Evolutionary conservation across 306 rosid genomes (phyloP).

Genomic region (Cajanus cajan): DNA sequence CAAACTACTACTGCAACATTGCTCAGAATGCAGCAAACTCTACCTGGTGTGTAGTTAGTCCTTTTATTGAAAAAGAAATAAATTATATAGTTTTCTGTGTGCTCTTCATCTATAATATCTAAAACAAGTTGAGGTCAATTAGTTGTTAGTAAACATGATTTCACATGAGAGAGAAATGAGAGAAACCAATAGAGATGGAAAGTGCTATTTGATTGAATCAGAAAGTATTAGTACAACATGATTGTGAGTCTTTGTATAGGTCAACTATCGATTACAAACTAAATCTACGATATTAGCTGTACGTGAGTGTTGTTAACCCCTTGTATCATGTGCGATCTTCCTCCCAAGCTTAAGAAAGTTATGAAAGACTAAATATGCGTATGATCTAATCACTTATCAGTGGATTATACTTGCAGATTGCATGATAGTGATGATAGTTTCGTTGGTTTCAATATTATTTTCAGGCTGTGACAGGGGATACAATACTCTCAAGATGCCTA

Average conservation of each 20-base stretch:
- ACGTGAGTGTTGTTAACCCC: no score
- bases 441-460: conserved; percentile 23
- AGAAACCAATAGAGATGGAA: no score
- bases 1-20: conserved; percentile 60
- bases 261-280: no score
- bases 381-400: neutral
- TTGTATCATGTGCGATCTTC: no score
- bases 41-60: conserved; percentile 66
- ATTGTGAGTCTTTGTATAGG: no score
- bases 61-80: neutral
- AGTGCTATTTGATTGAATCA: no score
- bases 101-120: neutral
- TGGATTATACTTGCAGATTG: conserved; percentile 9
- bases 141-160: no score
- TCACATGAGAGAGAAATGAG: no score
- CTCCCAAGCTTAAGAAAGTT: neutral
- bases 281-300: no score
- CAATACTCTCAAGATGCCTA: conserved; percentile 53
- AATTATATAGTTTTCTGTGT: conserved; percentile 10
- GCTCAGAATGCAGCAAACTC: conserved; percentile 85
- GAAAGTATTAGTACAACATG: no score
- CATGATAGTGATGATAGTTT: conserved; percentile 7
- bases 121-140: conserved; percentile 4
- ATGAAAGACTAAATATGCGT: neutral
- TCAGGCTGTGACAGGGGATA: conserved; percentile 77